These are phyloP conservation scores for Piper betle DNA, from an alignment of 164 flowering plant genomes.

Conservation along the genomic window DNA sequence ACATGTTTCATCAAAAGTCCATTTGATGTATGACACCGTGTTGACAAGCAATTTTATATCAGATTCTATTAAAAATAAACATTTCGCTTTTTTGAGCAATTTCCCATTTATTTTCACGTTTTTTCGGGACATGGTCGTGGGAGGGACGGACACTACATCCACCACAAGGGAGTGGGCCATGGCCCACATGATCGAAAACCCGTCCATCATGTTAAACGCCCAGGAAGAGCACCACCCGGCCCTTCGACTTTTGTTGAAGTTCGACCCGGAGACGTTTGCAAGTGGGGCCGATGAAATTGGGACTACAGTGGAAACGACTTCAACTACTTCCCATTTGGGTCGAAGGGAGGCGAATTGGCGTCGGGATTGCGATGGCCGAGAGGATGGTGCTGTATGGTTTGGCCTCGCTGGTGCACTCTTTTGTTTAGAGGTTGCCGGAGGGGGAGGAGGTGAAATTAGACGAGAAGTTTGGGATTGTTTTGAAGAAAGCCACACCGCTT, in stretches of 20 bases:
- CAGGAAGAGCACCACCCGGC: conserved; percentile 1
- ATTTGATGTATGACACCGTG: no score
- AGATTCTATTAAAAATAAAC: no score
- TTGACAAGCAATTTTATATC: no score
- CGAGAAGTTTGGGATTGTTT: conserved; percentile 58
- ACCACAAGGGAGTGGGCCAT: conserved; percentile 13
- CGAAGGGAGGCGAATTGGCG: conserved; percentile 62
- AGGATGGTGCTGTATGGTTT: conserved; percentile 32
- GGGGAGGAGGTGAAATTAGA: conserved; percentile 31
- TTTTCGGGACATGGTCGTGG: conserved; percentile 9
- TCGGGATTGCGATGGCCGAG: conserved; percentile 58
- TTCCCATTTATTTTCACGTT: no score
- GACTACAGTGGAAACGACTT: conserved; percentile 52
- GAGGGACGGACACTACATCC: conserved; percentile 2
- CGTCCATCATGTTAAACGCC: conserved; percentile 2
- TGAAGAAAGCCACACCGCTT: conserved; percentile 39
- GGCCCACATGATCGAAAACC: conserved; percentile 8
- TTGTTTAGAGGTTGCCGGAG: conserved; percentile 39
- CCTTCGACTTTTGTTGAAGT: neutral
- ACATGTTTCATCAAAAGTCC: no score
- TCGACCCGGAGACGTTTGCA: conserved; percentile 28
- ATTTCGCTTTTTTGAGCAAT: no score
- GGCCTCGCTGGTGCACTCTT: conserved; percentile 54
- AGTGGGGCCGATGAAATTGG: conserved; percentile 1
- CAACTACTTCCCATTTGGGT: conserved; percentile 57